Conservation (phyloP, 2,329 filamentous ascomycete species). For the Botrytis deweyae region DNA sequence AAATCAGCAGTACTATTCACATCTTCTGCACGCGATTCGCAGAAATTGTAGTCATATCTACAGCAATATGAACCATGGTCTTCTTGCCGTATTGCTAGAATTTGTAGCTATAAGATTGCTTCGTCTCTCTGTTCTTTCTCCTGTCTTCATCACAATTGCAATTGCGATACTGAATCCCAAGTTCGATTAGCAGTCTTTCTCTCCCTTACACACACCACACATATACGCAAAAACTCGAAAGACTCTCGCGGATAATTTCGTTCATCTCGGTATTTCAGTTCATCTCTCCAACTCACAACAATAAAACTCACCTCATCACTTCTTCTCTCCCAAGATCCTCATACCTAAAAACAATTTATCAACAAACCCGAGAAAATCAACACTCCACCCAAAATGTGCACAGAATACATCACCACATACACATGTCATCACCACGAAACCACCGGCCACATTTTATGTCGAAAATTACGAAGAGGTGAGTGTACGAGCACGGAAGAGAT, state of each 20-base stretch:
- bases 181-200: background rate
- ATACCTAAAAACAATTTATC: background rate
- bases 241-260: background rate
- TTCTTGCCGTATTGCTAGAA: background rate
- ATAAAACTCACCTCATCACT: fast-evolving
- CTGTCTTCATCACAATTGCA: background rate
- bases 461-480: background rate
- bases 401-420: background rate
- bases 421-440: background rate
- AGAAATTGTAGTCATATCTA: background rate
- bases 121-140: background rate
- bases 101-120: background rate
- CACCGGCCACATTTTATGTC: background rate
- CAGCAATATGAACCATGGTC: background rate
- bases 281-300: background rate
- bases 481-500: background rate
- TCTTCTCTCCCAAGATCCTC: too few relatives aligned
- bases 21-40: background rate
- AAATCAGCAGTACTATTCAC: background rate
- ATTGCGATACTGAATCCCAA: background rate
- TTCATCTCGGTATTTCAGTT: fast-evolving
- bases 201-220: too few relatives aligned
- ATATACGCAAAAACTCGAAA: too few relatives aligned
- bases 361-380: too few relatives aligned
- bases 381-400: background rate